Evolutionary conservation across 2,329 filamentous ascomycete species (phyloP), one percentile per base, ranked within the genome.

Genomic region (Aspergillus ibericus): DNA sequence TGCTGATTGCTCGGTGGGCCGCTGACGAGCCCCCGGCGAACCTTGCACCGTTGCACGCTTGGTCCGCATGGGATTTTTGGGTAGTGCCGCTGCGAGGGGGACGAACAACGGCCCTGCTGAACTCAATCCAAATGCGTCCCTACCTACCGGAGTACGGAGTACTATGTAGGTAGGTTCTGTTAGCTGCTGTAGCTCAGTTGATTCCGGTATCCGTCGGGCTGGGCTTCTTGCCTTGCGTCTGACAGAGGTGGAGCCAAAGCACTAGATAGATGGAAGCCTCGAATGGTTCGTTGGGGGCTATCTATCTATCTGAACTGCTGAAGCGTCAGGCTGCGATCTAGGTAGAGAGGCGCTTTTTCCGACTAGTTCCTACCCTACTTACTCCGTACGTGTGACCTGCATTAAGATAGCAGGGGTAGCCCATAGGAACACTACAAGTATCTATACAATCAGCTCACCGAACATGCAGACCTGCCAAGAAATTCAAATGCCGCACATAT

Each of bases 1-100:
- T 54, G 56, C 55, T 52, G 51, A 52, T 53, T 58, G 54, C 47
- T 53, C 20, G 46, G 61, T 63, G 59, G 63, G 51, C 44, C 60
- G 47, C 42, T 59, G 59, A 61, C 57, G 53, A 59, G 56, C 54
- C 55, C 56, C 40, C 51, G 20, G 16, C 40, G 42, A 62, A 57
- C 56, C 58, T 61, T 62, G 53, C 53, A 40, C 48, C 56, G 56
- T 61, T 62, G 53, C 53, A 40, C 48, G 27, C 44, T 29, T 47
- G 22, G 20, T 27, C 42, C 12, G 42, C 42, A 10, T 48, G 44
- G 15, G 25, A n/a, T 27, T 32, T 48, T 48, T 16, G 44, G 44
- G 25, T 25, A 25, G 22, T 25, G 22, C 22, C 22, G 22, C 22
- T 25, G 22, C 22, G 3, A 25, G 22, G 22, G 9, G 29, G 29